Conservation (phyloP, 345 rosid species). For the Boechera retrofracta region DNA sequence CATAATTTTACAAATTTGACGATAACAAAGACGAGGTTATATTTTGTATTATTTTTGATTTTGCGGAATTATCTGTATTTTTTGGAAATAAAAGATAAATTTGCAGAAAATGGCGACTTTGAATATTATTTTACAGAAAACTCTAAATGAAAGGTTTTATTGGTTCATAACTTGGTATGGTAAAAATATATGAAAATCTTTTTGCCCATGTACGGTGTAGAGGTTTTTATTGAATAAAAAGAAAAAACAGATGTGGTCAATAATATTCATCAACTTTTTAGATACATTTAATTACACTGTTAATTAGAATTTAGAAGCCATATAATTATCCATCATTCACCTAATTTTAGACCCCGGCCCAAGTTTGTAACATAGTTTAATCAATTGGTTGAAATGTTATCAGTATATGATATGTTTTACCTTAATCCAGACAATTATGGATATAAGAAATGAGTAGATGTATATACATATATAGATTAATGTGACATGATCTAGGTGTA, state of each 20-base stretch:
- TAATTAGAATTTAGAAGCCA: background rate
- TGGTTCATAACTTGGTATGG: background rate
- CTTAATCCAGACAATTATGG: slow-evolving; percentile 28
- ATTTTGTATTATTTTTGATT: too few species aligned
- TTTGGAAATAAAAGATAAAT: too few species aligned
- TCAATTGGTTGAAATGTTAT: slow-evolving; percentile 1
- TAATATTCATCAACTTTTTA: slow-evolving; percentile 12
- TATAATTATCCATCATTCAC: background rate
- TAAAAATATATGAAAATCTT: background rate
- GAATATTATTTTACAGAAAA: too few species aligned
- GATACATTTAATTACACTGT: slow-evolving; percentile 16
- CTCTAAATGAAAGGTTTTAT: too few species aligned
- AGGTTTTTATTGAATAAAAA: slow-evolving; percentile 9
- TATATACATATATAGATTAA: slow-evolving; percentile 1
- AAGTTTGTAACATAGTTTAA: slow-evolving; percentile 6
- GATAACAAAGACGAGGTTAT: too few species aligned
- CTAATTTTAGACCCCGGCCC: background rate
- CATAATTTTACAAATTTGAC: too few species aligned
- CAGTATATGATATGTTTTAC: slow-evolving; percentile 10
- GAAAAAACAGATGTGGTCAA: slow-evolving; percentile 16
- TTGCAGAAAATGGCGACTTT: too few species aligned
- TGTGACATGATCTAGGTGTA: slow-evolving; percentile 26
- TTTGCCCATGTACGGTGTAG: slow-evolving; percentile 6
- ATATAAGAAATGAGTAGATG: slow-evolving; percentile 11
- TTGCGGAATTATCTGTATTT: too few species aligned